Evolutionary conservation across 139 green algal genomes (phyloP), one percentile per base, ranked within the genome.

Genomic region (Micromonas pusilla): DNA sequence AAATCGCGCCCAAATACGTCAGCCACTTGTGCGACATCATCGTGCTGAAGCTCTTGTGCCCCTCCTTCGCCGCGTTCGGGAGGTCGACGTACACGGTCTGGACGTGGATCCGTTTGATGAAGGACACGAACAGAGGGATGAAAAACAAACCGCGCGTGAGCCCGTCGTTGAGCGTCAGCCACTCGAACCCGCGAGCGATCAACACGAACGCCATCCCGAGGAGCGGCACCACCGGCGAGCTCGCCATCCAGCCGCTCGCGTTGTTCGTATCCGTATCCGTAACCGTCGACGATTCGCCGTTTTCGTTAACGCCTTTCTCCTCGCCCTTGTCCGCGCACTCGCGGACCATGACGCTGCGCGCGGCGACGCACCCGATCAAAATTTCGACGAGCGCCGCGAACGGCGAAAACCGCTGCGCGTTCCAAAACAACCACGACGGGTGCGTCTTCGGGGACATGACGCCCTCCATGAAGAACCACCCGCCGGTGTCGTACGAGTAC

Each of bases 401-500:
- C 20, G 79, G 79, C 37, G 72, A 57, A 60, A 84, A 84, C 25
- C 79, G 72, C 33, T 67, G 64, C 16, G 57, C 45, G 68, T 84
- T 84, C n/a, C 26, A 84, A 26, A 77, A 74, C 6, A 84, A 20
- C 45, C 72, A 66, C 39, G 72, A 73, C 52, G 79, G 73, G 26
- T 80, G 73, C 31, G 34, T 52, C 31, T 76, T 76, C 0, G 72
- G 62, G 1, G 72, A 54, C 38, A 76, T 73, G 28, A 71, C 73
- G 73, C 79, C 79, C 73, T 84, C 79, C n/a, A 84, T 52, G 34
- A 80, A 39, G 30, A 2, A 34, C 65, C 38, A 78, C 28, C 16
- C 73, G 21, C 9, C n/a, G 2, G 74, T 21, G 67, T 80, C 79
- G 79, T 84, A 84, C 3, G 65, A 73, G 73, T 84, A 84, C 64